These are phyloP conservation scores for Candida qinlingensis DNA, from an alignment of 805 yeast species.

Conservation along the genomic window DNA sequence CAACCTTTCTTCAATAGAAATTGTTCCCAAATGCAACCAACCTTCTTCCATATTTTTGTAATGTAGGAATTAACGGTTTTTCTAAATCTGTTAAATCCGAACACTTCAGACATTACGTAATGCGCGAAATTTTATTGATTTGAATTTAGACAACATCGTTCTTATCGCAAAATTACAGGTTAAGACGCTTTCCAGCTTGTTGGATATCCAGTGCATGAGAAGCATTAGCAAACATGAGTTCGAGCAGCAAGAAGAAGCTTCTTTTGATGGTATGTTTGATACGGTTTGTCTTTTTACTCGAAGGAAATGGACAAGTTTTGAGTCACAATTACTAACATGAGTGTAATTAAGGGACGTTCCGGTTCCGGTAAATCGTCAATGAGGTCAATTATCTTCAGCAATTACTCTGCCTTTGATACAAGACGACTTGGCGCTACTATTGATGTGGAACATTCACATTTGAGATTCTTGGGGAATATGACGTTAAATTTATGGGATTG, in stretches of 20 bases:
- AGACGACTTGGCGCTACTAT: slow-evolving; percentile 94
- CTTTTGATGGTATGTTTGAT: slow-evolving; percentile 44
- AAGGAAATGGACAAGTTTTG: neutral
- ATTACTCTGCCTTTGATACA: slow-evolving; percentile 95
- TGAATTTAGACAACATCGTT: no score
- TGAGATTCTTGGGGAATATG: slow-evolving; percentile 91
- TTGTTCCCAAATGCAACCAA: no score
- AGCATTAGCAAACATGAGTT: slow-evolving; percentile 15
- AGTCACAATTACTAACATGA: slow-evolving; percentile 12
- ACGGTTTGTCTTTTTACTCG: neutral
- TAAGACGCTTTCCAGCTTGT: no score
- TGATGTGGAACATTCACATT: slow-evolving; percentile 96
- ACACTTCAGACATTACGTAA: no score
- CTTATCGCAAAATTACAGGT: no score
- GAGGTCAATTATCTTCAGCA: slow-evolving; percentile 93
- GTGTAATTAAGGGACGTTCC: slow-evolving; percentile 67
- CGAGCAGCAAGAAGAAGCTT: slow-evolving; percentile 51
- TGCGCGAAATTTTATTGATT: no score
- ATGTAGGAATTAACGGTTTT: no score
- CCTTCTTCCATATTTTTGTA: no score
- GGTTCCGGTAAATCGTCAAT: slow-evolving; percentile 97
- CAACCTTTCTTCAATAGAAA: no score
- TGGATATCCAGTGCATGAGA: no score
- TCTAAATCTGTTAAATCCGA: no score
- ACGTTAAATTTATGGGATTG: slow-evolving; percentile 96